Base-by-base conservation (phyloP, 768 basidiomycete species). In the Kwoniella pini region DNA sequence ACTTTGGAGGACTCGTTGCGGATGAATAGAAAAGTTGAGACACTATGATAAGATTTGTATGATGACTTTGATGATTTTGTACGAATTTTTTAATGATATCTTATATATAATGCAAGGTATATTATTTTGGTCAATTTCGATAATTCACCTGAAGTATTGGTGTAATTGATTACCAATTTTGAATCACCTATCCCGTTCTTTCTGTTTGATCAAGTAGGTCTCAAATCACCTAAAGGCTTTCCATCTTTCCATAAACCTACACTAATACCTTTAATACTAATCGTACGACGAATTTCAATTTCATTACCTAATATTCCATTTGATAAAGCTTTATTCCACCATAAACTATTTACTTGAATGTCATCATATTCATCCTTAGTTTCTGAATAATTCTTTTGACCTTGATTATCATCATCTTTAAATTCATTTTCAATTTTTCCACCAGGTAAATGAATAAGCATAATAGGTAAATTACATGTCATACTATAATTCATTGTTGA, bases 1-100 rank as follows among this genome's bases (percentile, higher is more conserved):
- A 96, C 77, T 96, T 88, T 78, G 95, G 95, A 6, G 91, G 91
- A 12, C 80, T 97, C 42, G 88, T 73, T 3, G 57, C 59, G 15
- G 61, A 52, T 21, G 63, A 63, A 22, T 59, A 51, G 52, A 36
- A 15, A 36, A 15, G 33, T 7, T 36, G 33, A 15, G 15, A 36
- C 33, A 36, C 15, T 7, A 36, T 7, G 7, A 36, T 36, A 36
- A 36, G 7, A 36, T 36, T 36, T 36, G 33, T 36, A 36, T 36
- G 15, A 36, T 15, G 33, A 36, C 7, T 36, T 7, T 7, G 7
- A 36, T 15, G 33, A 36, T 36, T 7, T 24, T 15, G 26, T 54
- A 38, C 13, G 12, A 24, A n/a, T n/a, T n/a, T n/a, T 13, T 19
- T 54, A 40, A 54, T 44, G 28, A 21, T 22, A 26, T 24, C 4